Evolutionary conservation across 1,139 yeast genomes (phyloP).

Genomic region (Blastobotrys buckinghamii): DNA sequence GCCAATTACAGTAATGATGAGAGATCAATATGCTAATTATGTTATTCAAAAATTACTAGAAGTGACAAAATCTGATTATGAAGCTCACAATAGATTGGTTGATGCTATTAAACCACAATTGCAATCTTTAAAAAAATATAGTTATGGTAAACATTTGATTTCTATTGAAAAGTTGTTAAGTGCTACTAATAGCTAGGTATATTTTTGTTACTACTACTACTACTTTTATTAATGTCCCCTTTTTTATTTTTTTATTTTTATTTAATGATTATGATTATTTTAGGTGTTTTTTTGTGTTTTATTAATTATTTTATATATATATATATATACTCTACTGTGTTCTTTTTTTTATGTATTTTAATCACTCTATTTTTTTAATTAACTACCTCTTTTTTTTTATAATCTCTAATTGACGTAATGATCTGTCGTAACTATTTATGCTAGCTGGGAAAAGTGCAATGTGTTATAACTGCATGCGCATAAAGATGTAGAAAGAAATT

Average conservation of each 20-base stretch:
- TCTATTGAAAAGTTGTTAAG: slow-evolving; percentile 65
- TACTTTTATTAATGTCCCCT: neutral
- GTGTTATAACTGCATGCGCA: too few species aligned
- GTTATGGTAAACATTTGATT: slow-evolving; percentile 76
- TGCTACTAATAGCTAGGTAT: slow-evolving; percentile 2
- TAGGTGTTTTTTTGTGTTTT: neutral
- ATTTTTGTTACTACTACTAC: neutral
- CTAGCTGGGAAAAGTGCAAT: too few species aligned
- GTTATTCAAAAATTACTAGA: slow-evolving; percentile 93
- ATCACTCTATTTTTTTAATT: neutral
- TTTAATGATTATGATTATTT: neutral
- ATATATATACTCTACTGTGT: neutral
- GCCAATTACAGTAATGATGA: slow-evolving; percentile 65
- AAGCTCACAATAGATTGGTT: slow-evolving; percentile 42
- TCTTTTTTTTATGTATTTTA: neutral
- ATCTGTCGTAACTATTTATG: too few species aligned
- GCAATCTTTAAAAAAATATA: slow-evolving; percentile 35
- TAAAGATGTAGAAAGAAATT: too few species aligned
- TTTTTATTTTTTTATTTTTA: neutral
- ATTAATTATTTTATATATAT: neutral
- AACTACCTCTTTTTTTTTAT: neutral
- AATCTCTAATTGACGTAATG: too few species aligned
- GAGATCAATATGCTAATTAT: slow-evolving; percentile 95
- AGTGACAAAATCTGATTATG: slow-evolving; percentile 50
- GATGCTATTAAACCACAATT: slow-evolving; percentile 37